These are phyloP conservation scores for Pyrus hybrid DNA, from an alignment of 331 rosid genomes.

Conservation along the genomic window DNA sequence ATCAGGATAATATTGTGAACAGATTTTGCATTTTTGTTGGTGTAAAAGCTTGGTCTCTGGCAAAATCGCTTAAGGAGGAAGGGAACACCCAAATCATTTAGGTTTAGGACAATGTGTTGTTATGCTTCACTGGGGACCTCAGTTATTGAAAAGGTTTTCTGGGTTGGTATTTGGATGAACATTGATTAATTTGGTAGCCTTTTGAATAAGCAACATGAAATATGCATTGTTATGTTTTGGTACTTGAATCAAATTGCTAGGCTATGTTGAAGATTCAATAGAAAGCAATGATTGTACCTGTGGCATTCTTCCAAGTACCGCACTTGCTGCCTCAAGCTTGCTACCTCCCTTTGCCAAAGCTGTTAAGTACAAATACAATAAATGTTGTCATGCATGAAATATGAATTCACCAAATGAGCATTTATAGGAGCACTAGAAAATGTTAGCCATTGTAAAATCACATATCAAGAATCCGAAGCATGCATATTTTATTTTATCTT, in stretches of 20 bases:
- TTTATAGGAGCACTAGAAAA: not conserved
- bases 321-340: constrained; percentile 67
- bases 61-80: too few relatives aligned
- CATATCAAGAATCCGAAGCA: not conserved
- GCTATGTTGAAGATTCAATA: not conserved
- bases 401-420: too few relatives aligned
- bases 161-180: not conserved
- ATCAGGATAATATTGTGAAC: too few relatives aligned
- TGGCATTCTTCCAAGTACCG: constrained; percentile 76
- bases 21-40: too few relatives aligned
- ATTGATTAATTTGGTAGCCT: not conserved
- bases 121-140: too few relatives aligned
- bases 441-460: not conserved
- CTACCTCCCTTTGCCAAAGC: constrained; percentile 91
- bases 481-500: too few relatives aligned
- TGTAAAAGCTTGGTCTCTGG: too few relatives aligned
- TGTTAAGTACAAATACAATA: constrained; percentile 25
- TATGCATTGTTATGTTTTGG: too few relatives aligned
- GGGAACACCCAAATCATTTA: too few relatives aligned
- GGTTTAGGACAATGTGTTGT: too few relatives aligned
- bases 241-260: not conserved
- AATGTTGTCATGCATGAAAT: not conserved
- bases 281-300: constrained; percentile 40
- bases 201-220: not conserved
- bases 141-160: too few relatives aligned